phyloP scores from a whole-genome alignment of 2,329 filamentous ascomycete species.

The Fusarium caatingaense region DNA sequence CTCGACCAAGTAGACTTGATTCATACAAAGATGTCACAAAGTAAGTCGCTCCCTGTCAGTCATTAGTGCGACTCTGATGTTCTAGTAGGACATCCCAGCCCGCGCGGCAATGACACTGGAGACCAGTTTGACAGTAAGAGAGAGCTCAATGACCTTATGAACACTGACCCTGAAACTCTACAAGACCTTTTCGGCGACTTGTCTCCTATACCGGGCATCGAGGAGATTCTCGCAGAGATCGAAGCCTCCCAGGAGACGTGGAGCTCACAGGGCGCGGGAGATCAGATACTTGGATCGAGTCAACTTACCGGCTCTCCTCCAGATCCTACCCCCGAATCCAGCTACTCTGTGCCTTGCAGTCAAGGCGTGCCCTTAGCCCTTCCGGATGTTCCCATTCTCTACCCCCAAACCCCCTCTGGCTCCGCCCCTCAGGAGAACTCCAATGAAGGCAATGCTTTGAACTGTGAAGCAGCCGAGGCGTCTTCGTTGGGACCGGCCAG shows the following conservation, averaged over 20 bases:
- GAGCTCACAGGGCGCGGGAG: background rate
- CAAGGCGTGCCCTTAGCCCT: background rate
- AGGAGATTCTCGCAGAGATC: background rate
- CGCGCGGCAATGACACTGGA: background rate
- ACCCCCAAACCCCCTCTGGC: background rate
- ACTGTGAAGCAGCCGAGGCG: background rate
- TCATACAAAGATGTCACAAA: background rate
- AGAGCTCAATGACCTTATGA: background rate
- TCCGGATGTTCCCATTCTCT: background rate
- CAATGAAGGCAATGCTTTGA: background rate
- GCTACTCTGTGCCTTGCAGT: background rate
- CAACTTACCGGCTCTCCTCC: background rate
- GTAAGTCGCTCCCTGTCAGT: background rate
- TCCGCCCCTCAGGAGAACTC: background rate
- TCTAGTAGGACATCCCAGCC: background rate
- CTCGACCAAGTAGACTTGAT: background rate
- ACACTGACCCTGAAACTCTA: background rate
- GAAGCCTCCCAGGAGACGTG: background rate
- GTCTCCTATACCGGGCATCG: background rate
- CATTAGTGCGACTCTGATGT: background rate
- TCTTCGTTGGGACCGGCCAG: background rate
- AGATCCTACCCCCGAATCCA: background rate
- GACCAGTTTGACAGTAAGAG: background rate
- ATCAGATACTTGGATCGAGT: background rate
- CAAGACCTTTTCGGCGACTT: background rate